Evolutionary conservation across 2,329 filamentous ascomycete genomes (phyloP), one percentile per base, ranked within the genome.

Genomic region (Biscogniauxia marginata): DNA sequence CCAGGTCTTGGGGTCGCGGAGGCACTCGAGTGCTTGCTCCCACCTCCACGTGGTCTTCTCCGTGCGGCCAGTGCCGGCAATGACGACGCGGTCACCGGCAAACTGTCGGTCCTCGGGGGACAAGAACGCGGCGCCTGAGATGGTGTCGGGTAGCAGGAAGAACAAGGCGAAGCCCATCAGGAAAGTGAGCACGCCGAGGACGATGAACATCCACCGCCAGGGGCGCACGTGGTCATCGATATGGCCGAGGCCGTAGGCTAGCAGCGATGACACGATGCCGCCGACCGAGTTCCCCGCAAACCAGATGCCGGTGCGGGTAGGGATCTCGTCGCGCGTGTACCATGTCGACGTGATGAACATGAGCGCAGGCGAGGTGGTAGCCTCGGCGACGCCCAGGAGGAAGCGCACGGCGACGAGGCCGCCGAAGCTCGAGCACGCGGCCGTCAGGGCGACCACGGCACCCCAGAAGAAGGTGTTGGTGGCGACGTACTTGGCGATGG

Each of bases 1-100:
- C 83, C 82, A 87, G 0, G 82, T 83, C 67, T 86, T 85, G 3
- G 81, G 82, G 60, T 85, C 84, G 8, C 73, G 52, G 0, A 86
- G 66, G 49, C 81, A 84, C 66, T 86, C 83, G 4, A 68, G 56
- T 23, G 77, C 70, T 63, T 87, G 84, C 2, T 76, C 71, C 74
- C 77, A 78, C 52, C 73, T 75, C 76, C 79, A 85, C 8, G 62
- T 67, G 1, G 76, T 69, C 9, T 78, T 76, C 25, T 80, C 77
- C 0, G 79, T 83, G 16, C 69, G 71, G 0, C 82, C 83, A 1
- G 80, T 82, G 13, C 82, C 82, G 0, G 78, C 76, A 25, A 79
- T 68, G 2, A 78, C 73, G 6, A 79, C 75, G 25, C 82, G 75
- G 24, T 78, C 74, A 6, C 70, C 67, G 0, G 79, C 80, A 57